Conservation (phyloP, 1,284 basidiomycete species). For the Trichosporon ovoides region DNA sequence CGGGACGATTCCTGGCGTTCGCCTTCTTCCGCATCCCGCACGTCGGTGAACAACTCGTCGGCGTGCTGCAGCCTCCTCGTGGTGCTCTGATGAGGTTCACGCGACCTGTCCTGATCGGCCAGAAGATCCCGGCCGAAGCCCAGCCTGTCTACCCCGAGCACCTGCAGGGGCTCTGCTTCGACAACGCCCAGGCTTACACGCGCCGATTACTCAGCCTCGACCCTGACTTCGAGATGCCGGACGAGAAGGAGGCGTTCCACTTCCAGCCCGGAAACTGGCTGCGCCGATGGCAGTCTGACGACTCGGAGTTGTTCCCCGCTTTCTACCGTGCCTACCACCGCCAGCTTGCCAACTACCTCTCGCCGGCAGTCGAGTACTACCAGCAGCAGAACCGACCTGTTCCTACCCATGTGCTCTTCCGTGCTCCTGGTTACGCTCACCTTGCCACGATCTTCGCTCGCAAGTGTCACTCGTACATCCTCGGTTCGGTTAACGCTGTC, state of each 20-base stretch:
- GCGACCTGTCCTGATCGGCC: constrained; percentile 27
- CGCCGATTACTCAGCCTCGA: constrained; percentile 34
- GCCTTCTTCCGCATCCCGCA: constrained; percentile 54
- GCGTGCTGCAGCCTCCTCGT: constrained; percentile 50
- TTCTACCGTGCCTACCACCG: constrained; percentile 55
- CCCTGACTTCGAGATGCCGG: constrained; percentile 32
- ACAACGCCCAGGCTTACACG: constrained; percentile 44
- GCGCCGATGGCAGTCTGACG: constrained; percentile 51
- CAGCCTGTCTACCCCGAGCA: constrained; percentile 40
- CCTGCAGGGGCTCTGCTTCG: constrained; percentile 41
- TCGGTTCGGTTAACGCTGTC: constrained; percentile 50
- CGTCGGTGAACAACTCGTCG: constrained; percentile 51
- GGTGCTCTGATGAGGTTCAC: constrained; percentile 49
- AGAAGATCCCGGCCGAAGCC: constrained; percentile 23
- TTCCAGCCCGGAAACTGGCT: constrained; percentile 51
- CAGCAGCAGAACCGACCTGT: constrained; percentile 38
- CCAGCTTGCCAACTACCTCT: constrained; percentile 50
- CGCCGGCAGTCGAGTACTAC: constrained; percentile 41
- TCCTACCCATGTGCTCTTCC: constrained; percentile 42
- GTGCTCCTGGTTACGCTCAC: constrained; percentile 52
- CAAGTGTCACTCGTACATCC: constrained; percentile 50
- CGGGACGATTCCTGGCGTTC: constrained; percentile 51
- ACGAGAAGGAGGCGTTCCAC: constrained; percentile 47
- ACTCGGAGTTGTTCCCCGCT: constrained; percentile 54
- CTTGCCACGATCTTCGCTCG: constrained; percentile 48